A percentile compares a stretch with the other conserved stretches of the same genome.
Evolutionary conservation across 1,139 yeast species (phyloP).

Genomic region (Barnettozyma hawaiiensis): DNA sequence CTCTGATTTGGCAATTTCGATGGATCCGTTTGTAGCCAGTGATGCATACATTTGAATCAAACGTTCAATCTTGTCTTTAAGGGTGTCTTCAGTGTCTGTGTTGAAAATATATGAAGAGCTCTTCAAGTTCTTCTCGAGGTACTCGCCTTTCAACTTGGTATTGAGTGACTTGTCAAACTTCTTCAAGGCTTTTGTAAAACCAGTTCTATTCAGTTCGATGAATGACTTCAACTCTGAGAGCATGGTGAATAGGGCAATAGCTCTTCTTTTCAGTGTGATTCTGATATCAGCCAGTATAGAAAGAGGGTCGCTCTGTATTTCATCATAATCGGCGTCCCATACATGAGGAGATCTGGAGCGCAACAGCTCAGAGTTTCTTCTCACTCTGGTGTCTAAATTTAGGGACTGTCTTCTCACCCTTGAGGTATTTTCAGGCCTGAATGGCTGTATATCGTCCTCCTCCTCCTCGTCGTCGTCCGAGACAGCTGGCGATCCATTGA

Average conservation of each 20-base stretch:
- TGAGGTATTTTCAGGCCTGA: constrained; percentile 17
- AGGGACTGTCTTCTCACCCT: constrained; percentile 22
- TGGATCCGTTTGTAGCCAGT: constrained; percentile 30
- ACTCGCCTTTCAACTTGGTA: constrained; percentile 50
- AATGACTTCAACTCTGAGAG: constrained; percentile 80
- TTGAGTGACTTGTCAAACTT: constrained; percentile 83
- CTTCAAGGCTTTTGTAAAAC: constrained; percentile 82
- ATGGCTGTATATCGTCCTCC: constrained; percentile 11
- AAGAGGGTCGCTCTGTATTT: constrained; percentile 26
- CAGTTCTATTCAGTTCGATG: constrained; percentile 78
- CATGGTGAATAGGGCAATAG: constrained; percentile 62
- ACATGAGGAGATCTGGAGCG: constrained; percentile 24
- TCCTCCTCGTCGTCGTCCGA: constrained; percentile 20
- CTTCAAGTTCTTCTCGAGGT: constrained; percentile 37
- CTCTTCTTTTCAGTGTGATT: constrained; percentile 63
- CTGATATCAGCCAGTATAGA: constrained; percentile 43
- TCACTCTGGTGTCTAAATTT: constrained; percentile 15
- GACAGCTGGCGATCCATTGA: constrained; percentile 8
- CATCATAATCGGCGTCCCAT: constrained; percentile 27
- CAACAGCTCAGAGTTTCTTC: constrained; percentile 14
- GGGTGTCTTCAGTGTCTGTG: constrained; percentile 36
- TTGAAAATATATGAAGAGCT: constrained; percentile 44
- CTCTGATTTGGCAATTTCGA: constrained; percentile 56
- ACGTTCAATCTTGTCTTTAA: constrained; percentile 41
- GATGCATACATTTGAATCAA: constrained; percentile 46